These are phyloP conservation scores for Coprinopsis sp. DNA, from an alignment of 768 basidiomycete species.

Conservation along the genomic window DNA sequence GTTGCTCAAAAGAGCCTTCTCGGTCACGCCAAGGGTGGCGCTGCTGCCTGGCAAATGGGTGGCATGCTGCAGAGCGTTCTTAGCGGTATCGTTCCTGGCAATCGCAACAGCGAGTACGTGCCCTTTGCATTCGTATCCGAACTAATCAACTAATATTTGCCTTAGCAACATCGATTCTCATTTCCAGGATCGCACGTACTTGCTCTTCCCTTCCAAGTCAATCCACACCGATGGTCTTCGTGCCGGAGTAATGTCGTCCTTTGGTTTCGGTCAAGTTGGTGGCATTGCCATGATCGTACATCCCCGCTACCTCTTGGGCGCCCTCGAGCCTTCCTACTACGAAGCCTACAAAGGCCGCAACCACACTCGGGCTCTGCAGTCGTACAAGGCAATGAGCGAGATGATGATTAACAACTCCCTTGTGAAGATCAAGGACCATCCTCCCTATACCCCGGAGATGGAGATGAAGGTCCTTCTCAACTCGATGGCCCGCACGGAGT, in stretches of 20 bases:
- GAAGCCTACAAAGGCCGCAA: constrained; percentile 72
- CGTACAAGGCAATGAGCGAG: constrained; percentile 90
- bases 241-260: constrained; percentile 88
- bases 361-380: constrained; percentile 57
- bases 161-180: constrained; percentile 86
- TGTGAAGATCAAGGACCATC: constrained; percentile 91
- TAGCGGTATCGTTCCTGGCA: constrained; percentile 88
- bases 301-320: constrained; percentile 86
- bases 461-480: constrained; percentile 87
- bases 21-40: constrained; percentile 97
- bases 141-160: background rate
- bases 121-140: background rate
- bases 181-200: constrained; percentile 82
- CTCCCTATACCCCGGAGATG: constrained; percentile 83
- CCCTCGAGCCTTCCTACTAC: constrained; percentile 74
- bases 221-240: constrained; percentile 92
- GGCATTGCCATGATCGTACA: constrained; percentile 86
- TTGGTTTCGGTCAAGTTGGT: constrained; percentile 98
- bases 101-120: constrained; percentile 92
- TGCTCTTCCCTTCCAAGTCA: constrained; percentile 97
- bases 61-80: constrained; percentile 84
- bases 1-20: constrained; percentile 97
- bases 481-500: constrained; percentile 81
- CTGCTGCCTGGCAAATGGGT: constrained; percentile 97
- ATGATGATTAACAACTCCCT: constrained; percentile 94